Conservation (phyloP, 2,329 filamentous ascomycete species). For the Fusarium anguioides region DNA sequence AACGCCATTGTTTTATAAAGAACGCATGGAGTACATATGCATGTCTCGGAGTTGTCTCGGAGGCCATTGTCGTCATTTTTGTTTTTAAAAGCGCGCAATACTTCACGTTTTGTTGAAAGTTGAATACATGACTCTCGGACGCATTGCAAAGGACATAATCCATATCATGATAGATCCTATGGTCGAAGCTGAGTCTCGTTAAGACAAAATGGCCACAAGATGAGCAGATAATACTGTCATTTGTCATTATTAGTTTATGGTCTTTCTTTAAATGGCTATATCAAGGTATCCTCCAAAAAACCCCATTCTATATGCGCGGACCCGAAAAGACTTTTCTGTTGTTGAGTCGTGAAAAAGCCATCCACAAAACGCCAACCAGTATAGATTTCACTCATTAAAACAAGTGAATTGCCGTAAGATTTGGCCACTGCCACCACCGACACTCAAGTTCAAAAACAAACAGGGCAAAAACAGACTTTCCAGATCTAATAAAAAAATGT, state of each 20-base stretch:
- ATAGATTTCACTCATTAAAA: slow-evolving; percentile 37
- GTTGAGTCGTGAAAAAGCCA: slow-evolving; percentile 35
- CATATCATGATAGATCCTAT: not conserved
- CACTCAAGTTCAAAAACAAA: slow-evolving; percentile 31
- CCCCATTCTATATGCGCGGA: slow-evolving; percentile 44
- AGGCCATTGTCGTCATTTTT: slow-evolving; percentile 13
- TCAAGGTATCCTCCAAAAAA: slow-evolving; percentile 37
- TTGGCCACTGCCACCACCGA: slow-evolving; percentile 24
- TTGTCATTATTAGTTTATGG: slow-evolving; percentile 37
- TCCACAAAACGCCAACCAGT: slow-evolving; percentile 45
- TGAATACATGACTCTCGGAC: not conserved
- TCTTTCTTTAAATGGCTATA: slow-evolving; percentile 43
- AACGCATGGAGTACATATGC: slow-evolving; percentile 29
- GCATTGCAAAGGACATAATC: not conserved
- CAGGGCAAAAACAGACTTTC: slow-evolving; percentile 26
- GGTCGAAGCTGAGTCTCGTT: not conserved
- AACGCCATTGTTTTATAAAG: slow-evolving; percentile 76
- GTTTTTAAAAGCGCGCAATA: not conserved
- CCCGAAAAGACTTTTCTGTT: slow-evolving; percentile 44
- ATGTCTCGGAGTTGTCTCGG: slow-evolving; percentile 40
- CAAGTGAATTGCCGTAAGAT: slow-evolving; percentile 31
- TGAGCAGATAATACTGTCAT: slow-evolving; percentile 8
- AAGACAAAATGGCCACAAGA: not conserved
- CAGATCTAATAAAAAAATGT: slow-evolving; percentile 34
- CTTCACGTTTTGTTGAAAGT: not conserved